Percentiles rank a stretch among this genome's conserved stretches.
phyloP scores from a whole-genome alignment of 441 rosid genomes.

The Adansonia grandidieri region DNA sequence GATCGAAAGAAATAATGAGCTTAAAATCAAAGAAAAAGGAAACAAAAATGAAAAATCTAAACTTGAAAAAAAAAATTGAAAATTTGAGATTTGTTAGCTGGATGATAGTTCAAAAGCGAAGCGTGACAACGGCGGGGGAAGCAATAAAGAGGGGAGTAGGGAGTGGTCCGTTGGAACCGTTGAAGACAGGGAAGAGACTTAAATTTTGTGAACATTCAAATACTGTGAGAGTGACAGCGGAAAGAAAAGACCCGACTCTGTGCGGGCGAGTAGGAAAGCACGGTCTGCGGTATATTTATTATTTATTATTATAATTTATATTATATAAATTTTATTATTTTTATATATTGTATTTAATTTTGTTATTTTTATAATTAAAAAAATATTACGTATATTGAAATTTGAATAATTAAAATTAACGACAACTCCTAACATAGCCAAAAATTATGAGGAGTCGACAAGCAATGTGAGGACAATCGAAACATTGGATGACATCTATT shows the following conservation, averaged over 20 bases:
- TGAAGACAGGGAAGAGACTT: constrained; percentile 14
- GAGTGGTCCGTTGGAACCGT: constrained; percentile 33
- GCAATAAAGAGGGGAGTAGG: constrained; percentile 18
- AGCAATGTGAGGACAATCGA: neutral
- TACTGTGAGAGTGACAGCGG: constrained; percentile 32
- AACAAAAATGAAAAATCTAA: neutral
- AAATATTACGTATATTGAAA: too few relatives aligned
- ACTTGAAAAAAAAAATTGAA: neutral
- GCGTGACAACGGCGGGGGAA: constrained; percentile 19
- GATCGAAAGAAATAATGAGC: constrained; percentile 21
- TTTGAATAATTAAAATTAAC: too few relatives aligned
- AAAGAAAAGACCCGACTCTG: neutral
- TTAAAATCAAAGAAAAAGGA: neutral
- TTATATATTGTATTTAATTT: too few relatives aligned
- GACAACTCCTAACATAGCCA: neutral
- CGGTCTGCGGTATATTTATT: neutral
- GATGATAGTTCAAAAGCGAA: neutral
- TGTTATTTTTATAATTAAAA: too few relatives aligned
- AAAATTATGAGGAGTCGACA: neutral
- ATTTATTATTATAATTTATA: too few relatives aligned
- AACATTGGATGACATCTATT: neutral
- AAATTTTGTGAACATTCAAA: constrained; percentile 58
- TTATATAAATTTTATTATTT: too few relatives aligned
- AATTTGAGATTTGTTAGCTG: neutral
- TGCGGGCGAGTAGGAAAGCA: constrained; percentile 46